Percentiles rank a stretch among this genome's conserved stretches.
These are phyloP conservation scores for Basipetospora chlamydospora DNA, from an alignment of 2,329 filamentous ascomycete genomes.

Conservation along the genomic window DNA sequence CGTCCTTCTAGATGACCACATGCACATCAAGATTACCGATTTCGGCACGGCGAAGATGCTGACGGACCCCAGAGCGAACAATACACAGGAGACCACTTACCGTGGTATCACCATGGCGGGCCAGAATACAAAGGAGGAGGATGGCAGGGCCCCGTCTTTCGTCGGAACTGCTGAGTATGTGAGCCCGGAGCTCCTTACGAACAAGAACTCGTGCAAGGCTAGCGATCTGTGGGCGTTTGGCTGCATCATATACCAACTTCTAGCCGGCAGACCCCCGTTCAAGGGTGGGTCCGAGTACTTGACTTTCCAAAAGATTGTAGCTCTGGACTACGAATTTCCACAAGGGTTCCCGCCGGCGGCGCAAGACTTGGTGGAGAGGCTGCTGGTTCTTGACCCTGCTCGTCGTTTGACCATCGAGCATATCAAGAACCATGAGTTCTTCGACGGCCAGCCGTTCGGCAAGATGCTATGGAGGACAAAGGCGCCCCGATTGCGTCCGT, in stretches of 20 bases:
- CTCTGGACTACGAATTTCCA: conserved; percentile 86
- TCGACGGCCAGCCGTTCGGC: conserved; percentile 75
- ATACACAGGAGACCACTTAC: conserved; percentile 25
- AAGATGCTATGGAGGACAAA: conserved; percentile 78
- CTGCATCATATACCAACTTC: conserved; percentile 90
- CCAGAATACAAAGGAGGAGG: conserved; percentile 41
- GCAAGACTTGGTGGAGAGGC: conserved; percentile 75
- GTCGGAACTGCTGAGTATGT: conserved; percentile 98
- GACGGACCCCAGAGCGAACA: conserved; percentile 21
- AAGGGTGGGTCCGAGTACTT: conserved; percentile 92
- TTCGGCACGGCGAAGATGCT: conserved; percentile 97
- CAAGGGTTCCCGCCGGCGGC: conserved; percentile 74
- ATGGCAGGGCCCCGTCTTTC: conserved; percentile 70
- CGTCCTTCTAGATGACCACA: conserved; percentile 82
- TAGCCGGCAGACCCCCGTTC: conserved; percentile 93
- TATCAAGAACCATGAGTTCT: conserved; percentile 93
- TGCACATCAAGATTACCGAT: conserved; percentile 98
- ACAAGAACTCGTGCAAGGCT: conserved; percentile 94
- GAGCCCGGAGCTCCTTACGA: conserved; percentile 88
- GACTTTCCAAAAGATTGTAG: conserved; percentile 97
- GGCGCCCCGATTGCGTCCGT: conserved; percentile 73
- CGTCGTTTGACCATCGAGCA: conserved; percentile 82
- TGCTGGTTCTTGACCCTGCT: conserved; percentile 77
- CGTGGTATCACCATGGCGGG: conserved; percentile 22
- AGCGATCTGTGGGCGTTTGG: conserved; percentile 98